A percentile compares a stretch with the other conserved stretches of the same genome.
Evolutionary conservation across 441 rosid genomes (phyloP).

Genomic region (Kokia cookei): DNA sequence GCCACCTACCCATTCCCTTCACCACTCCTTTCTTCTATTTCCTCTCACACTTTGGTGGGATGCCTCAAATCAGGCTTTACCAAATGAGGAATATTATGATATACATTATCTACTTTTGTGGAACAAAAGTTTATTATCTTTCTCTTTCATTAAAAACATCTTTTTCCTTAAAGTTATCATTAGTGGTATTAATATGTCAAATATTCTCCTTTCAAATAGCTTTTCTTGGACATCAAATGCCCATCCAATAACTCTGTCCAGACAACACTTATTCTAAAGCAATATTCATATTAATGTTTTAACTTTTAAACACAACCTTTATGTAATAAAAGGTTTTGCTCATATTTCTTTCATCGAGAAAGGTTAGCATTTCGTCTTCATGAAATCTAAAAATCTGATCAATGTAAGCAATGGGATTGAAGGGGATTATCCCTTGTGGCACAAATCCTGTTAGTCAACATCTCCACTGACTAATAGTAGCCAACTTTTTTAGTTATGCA

Average conservation of each 20-base stretch:
- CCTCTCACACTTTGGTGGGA: constrained; percentile 20
- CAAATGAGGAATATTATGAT: constrained; percentile 42
- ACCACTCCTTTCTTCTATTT: constrained; percentile 24
- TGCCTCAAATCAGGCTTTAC: constrained; percentile 26
- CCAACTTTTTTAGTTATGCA: background rate
- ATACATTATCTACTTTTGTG: constrained; percentile 18
- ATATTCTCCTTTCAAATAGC: constrained; percentile 12
- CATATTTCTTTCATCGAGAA: background rate
- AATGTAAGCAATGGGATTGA: background rate
- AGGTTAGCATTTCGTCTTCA: background rate
- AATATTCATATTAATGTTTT: background rate
- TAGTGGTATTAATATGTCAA: constrained; percentile 24
- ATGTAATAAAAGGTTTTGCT: background rate
- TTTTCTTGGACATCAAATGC: constrained; percentile 19
- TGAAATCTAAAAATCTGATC: background rate
- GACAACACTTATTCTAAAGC: background rate
- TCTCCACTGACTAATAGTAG: background rate
- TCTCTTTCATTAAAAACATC: constrained; percentile 14
- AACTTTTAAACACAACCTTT: background rate
- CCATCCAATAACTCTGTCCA: constrained; percentile 3
- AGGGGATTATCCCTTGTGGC: background rate
- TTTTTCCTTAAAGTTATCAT: constrained; percentile 26
- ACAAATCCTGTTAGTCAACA: background rate
- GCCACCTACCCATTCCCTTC: constrained; percentile 22
- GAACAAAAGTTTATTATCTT: constrained; percentile 15